Evolutionary conservation across 192 early-diverging fungal species (phyloP), one percentile per base, ranked within the genome.

Genomic region (Backusella circina): DNA sequence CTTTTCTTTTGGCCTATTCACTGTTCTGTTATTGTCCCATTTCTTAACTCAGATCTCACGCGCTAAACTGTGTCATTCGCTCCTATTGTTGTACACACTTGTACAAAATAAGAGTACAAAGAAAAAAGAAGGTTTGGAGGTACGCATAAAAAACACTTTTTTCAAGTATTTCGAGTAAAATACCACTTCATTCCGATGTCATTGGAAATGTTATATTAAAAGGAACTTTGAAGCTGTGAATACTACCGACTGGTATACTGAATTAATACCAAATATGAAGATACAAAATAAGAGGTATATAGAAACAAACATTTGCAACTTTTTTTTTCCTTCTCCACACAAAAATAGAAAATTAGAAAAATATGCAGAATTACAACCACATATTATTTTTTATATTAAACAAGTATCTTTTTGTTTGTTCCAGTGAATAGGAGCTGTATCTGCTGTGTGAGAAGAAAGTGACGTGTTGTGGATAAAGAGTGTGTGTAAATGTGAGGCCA

Each of bases 11-110:
- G 37, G 36, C 38, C 15, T 6, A 91, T 99, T 64, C 90, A 92
- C 1, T 92, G 90, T 72, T 87, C 90, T 16, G 90, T 89, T 5
- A 71, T 85, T 12, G 82, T 96, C 31, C 88, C 90, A 51, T 79
- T 96, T 51, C 26, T 94, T 90, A 2, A 91, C 91, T n/a, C 82
- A 90, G 44, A 88, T 86, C 12, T 88, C 91, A 39, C 88, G 87
- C 79, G 98, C 23, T 61, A 61, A 47, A 61, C 26, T 61, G 54
- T 61, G 21, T 61, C 23, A 61, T 61, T 61, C 23, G 54, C 23
- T 21, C 50, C n/a, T 61, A 28, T 28, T 23, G 54, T 61, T 61
- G 23, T n/a, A 61, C 54, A 61, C 10, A 61, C 54, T 26, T 61
- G 9, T 28, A 61, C 54, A 23, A 61, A 57, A 61, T 23, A 61